Evolutionary conservation across 1,284 basidiomycete species (phyloP).

Genomic region (Trichosporon faecale): DNA sequence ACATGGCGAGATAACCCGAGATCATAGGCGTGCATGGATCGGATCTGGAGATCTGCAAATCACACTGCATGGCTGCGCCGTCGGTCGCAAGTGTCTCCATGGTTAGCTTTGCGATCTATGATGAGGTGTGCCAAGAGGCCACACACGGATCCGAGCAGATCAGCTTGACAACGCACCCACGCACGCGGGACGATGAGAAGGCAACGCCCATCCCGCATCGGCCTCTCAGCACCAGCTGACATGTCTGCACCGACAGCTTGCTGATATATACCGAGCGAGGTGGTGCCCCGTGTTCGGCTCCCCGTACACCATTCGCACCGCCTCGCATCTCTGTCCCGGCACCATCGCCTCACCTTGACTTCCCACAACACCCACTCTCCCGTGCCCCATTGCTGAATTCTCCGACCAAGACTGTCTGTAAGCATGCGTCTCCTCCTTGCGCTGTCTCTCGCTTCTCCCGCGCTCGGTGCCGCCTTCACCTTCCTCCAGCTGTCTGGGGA

Average conservation of each 20-base stretch:
- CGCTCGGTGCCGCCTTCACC: background rate
- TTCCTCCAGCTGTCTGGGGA: background rate
- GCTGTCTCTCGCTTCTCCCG: conserved; percentile 7
- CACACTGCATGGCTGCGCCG: no score
- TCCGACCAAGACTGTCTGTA: background rate
- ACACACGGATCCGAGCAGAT: background rate
- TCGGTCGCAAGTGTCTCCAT: background rate
- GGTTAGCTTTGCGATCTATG: background rate
- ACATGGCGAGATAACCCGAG: no score
- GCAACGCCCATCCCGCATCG: background rate
- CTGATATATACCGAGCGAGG: background rate
- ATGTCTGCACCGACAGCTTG: background rate
- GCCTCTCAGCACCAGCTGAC: background rate
- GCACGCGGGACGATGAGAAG: background rate
- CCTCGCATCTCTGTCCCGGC: no score
- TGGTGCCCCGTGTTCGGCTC: background rate
- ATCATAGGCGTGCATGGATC: no score
- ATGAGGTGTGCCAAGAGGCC: background rate
- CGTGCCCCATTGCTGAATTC: background rate
- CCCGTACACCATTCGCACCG: background rate
- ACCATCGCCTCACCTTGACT: background rate
- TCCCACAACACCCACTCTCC: background rate
- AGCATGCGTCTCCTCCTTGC: conserved; percentile 15
- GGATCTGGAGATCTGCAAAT: no score
- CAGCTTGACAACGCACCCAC: background rate